Percentiles rank a stretch among this genome's conserved stretches.
Conservation (phyloP, 1,284 basidiomycete species). For the Erythrobasidium hasegawianum region DNA sequence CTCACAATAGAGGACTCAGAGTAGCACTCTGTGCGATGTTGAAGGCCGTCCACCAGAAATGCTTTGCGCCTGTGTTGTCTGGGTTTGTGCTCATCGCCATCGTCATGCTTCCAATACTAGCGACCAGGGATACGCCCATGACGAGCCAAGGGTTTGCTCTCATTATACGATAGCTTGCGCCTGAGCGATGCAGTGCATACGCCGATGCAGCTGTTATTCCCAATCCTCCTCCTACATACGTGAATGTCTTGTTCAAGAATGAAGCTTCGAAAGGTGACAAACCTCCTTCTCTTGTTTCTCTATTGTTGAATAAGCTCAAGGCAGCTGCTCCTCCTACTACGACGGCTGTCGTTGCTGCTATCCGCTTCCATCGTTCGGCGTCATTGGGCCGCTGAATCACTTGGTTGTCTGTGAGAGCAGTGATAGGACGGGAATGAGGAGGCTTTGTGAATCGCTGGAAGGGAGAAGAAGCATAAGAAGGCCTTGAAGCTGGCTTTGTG, state of each 20-base stretch:
- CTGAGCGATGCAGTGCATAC: slow-evolving; percentile 69
- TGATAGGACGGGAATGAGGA: no score
- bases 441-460: no score
- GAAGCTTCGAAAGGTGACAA: slow-evolving; percentile 61
- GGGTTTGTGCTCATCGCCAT: slow-evolving; percentile 70
- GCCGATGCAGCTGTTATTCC: slow-evolving; percentile 68
- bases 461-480: no score
- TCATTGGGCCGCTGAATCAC: slow-evolving; percentile 25
- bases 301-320: slow-evolving; percentile 65
- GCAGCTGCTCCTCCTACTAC: slow-evolving; percentile 44
- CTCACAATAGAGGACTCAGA: slow-evolving; percentile 57
- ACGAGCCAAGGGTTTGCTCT: slow-evolving; percentile 78
- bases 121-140: slow-evolving; percentile 71
- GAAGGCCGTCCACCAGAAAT: slow-evolving; percentile 57
- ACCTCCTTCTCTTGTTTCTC: slow-evolving; percentile 65
- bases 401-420: slow-evolving; percentile 16
- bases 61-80: slow-evolving; percentile 67
- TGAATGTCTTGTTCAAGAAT: slow-evolving; percentile 77
- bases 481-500: no score
- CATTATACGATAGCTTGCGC: slow-evolving; percentile 74
- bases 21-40: slow-evolving; percentile 81
- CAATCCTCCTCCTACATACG: slow-evolving; percentile 77
- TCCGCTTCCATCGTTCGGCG: slow-evolving; percentile 22
- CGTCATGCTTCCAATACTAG: slow-evolving; percentile 55
- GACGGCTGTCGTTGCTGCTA: slow-evolving; percentile 23